Conservation (phyloP, 345 rosid genomes). For the Eucalyptus marginata region DNA sequence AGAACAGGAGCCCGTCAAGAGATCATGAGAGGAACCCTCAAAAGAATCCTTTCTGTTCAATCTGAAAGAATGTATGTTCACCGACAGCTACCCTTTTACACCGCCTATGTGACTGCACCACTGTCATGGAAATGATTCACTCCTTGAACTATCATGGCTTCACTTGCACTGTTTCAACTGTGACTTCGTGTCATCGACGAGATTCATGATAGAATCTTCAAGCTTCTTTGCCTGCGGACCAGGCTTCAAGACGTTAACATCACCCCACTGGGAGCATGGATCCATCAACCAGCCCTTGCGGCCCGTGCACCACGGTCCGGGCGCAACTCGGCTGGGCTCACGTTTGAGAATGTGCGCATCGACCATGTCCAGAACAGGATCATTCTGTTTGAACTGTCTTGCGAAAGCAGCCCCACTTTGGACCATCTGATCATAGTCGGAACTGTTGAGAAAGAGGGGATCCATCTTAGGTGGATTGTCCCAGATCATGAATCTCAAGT, state of each 20-base stretch:
- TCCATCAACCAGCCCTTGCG: slow-evolving; percentile 64
- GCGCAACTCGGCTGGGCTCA: slow-evolving; percentile 34
- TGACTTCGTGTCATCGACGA: slow-evolving; percentile 61
- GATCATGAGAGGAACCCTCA: neutral
- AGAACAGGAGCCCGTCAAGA: neutral
- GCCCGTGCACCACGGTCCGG: slow-evolving; percentile 94
- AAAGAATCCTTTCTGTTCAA: slow-evolving; percentile 13
- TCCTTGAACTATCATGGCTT: slow-evolving; percentile 6
- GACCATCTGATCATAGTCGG: slow-evolving; percentile 61
- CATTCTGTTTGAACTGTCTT: slow-evolving; percentile 60
- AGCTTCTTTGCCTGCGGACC: slow-evolving; percentile 74
- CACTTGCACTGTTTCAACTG: slow-evolving; percentile 77
- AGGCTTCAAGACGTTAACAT: slow-evolving; percentile 61
- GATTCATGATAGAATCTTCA: slow-evolving; percentile 51
- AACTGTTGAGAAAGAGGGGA: slow-evolving; percentile 55
- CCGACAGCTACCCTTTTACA: neutral
- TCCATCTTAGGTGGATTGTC: slow-evolving; percentile 99
- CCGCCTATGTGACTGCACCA: slow-evolving; percentile 7
- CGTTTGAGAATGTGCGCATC: slow-evolving; percentile 73
- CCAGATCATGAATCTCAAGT: slow-evolving; percentile 89
- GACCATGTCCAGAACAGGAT: slow-evolving; percentile 60
- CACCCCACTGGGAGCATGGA: slow-evolving; percentile 97
- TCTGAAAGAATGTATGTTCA: slow-evolving; percentile 15
- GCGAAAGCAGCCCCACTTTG: slow-evolving; percentile 92
- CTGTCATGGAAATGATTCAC: neutral